Conservation (phyloP, 2,329 filamentous ascomycete species). For the Aspergillus udagawae region DNA sequence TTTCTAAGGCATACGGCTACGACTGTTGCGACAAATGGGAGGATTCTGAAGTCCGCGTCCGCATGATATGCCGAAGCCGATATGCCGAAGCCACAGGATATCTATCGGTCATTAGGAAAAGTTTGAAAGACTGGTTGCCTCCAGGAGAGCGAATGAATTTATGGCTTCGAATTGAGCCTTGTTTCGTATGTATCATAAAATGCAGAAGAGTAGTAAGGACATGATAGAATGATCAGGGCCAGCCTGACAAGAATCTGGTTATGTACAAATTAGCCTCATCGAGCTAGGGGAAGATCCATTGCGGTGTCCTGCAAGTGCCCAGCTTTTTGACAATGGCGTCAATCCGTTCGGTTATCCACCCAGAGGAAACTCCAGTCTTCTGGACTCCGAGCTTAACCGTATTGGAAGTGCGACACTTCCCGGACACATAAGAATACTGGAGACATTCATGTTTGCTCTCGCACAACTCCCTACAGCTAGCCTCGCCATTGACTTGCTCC, state of each 20-base stretch:
- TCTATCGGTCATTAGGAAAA: slow-evolving; percentile 62
- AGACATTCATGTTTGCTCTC: slow-evolving; percentile 1
- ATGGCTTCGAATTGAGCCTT: not conserved
- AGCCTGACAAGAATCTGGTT: not conserved
- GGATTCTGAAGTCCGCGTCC: no score
- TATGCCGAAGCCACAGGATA: no score
- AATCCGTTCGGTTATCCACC: slow-evolving; percentile 4
- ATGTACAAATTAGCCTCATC: not conserved
- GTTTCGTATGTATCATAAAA: not conserved
- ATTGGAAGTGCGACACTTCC: slow-evolving; percentile 2
- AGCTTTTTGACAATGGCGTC: not conserved
- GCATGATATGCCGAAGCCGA: slow-evolving; percentile 62
- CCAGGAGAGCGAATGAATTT: not conserved
- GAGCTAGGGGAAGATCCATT: not conserved
- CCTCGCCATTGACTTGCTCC: not conserved
- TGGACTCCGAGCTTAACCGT: not conserved
- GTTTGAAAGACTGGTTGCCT: not conserved
- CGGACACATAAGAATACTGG: slow-evolving; percentile 3
- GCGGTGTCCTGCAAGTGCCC: not conserved
- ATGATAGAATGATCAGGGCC: not conserved
- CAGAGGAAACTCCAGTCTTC: slow-evolving; percentile 2
- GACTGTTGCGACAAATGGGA: slow-evolving; percentile 41
- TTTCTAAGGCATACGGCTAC: slow-evolving; percentile 54
- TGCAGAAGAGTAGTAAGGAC: not conserved
- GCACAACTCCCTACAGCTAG: slow-evolving; percentile 4